Conservation (phyloP, 2,329 filamentous ascomycete species). For the Pestalotiopsis sp. region DNA sequence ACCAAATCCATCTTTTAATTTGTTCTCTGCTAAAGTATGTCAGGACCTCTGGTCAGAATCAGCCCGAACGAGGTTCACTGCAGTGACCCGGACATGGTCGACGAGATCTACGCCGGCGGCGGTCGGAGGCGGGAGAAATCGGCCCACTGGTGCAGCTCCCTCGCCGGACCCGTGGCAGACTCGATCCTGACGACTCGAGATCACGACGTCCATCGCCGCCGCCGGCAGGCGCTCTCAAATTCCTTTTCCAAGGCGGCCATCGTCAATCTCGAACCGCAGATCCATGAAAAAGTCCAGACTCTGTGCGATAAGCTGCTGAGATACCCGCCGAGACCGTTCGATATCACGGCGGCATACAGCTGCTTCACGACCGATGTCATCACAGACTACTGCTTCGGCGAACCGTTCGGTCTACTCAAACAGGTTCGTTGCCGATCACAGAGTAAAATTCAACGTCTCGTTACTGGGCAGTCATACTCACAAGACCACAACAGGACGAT, state of each 20-base stretch:
- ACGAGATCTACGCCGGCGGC: slow-evolving; percentile 38
- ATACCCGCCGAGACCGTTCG: slow-evolving; percentile 7
- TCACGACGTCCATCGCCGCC: slow-evolving; percentile 29
- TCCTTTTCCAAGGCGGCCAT: slow-evolving; percentile 34
- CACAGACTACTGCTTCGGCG: slow-evolving; percentile 23
- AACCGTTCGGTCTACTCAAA: slow-evolving; percentile 20
- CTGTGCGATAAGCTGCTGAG: background rate
- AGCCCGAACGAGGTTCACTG: slow-evolving; percentile 25
- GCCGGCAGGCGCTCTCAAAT: slow-evolving; percentile 26
- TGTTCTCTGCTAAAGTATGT: background rate
- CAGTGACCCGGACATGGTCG: slow-evolving; percentile 31
- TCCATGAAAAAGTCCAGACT: slow-evolving; percentile 12
- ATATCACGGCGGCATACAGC: slow-evolving; percentile 18
- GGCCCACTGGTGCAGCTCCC: background rate
- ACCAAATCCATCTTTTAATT: background rate
- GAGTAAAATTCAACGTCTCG: slow-evolving; percentile 1
- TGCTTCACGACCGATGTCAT: slow-evolving; percentile 24
- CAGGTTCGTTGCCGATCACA: slow-evolving; percentile 8
- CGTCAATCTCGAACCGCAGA: slow-evolving; percentile 28
- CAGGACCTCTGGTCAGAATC: slow-evolving; percentile 19
- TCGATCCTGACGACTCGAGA: slow-evolving; percentile 23
- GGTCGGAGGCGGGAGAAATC: slow-evolving; percentile 19
- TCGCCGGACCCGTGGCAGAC: background rate
- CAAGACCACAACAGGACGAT: too few species aligned
- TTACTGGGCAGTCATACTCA: too few species aligned